Base-by-base conservation (phyloP, 176 grass and related monocot genomes). In the Cymbopogon citratus region DNA sequence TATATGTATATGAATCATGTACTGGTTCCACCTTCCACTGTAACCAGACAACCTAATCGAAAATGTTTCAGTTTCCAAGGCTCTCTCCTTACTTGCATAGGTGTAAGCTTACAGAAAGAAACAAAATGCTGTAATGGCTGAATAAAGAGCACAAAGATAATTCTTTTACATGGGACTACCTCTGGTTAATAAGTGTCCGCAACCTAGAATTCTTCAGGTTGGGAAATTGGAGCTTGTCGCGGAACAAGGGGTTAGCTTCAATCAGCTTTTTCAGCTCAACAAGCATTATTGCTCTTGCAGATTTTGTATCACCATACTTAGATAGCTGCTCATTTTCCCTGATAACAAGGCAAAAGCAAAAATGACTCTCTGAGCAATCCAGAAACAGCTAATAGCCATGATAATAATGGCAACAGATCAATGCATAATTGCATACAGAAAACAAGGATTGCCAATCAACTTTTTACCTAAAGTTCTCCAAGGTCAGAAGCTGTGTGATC, bases 281-380 rank as follows among this genome's bases (percentile, higher is more conserved):
- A 79, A 98, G 92, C 95, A 98, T 95, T 89, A 98, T 98, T 64
- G 87, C 66, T 75, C 95, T 93, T 62, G 95, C 95, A 72, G 95
- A 98, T 77, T 98, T 98, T 83, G 95, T 98, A 87, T 98, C 95
- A 6, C 95, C 95, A n/a, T 98, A 98, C 84, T 98, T 98, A 14
- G 95, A 98, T 49, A 98, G 92, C 80, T 98, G 95, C 46, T 98
- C 95, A 83, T 98, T 98, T 89, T 98, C 92, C 83, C 95, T 98
- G 77, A 35, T 93, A 80, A 35, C 27, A 84, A 80, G 62, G 62
- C 34, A 87, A 59, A 71, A 74, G 27, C 28, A 63, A 4, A 85
- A 78, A 33, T 18, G 31, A 38, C 59, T 43, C 66, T 79, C 31
- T 72, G 46, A 77, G 60, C 71, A 79, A 56, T 71, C 38, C 78